Evolutionary conservation across 1,284 basidiomycete species (phyloP), one percentile per base, ranked within the genome.

Genomic region (Pterulicium gracile): DNA sequence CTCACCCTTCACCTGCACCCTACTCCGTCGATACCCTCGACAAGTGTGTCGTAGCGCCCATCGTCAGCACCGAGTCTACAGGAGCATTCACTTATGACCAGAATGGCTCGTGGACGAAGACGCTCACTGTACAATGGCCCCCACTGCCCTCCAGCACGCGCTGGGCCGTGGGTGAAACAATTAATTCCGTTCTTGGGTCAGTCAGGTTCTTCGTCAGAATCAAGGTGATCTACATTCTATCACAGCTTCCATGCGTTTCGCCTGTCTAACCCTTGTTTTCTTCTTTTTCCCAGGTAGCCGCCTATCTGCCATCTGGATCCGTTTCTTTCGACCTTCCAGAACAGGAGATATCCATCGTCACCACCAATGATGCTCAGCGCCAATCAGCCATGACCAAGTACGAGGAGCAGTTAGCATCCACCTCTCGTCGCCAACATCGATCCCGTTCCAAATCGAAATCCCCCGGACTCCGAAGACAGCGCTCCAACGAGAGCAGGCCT

Each of bases 91-190:
- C 67, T 39, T 69, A 65, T 45, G 75, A 81, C 54, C 7, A 64
- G 2, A 60, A 68, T 43, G 80, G 80, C 36, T 60, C 76, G 5
- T 84, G 75, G 73, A 69, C 62, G 43, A 77, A 80, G 58, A 80
- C 73, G 2, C 60, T 87, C 39, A 77, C 79, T 4, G 61, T 86
- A 32, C 79, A 81, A 53, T 85, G 85, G 79, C 85, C 85, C 4
- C 70, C 75, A 36, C 61, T 71, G 44, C 83, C 80, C 55, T 77
- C 81, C 4, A 71, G 71, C 48, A 75, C 72, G 54, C 74, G 81
- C 20, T 88, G 85, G 85, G 74, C 82, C 5, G 71, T 84, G 49
- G 85, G 85, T 14, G 84, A 88, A 64, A 81, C 81, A 17, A 72
- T 85, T 53, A 68, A 74, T 52, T 81, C 80, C 36, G 70, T 75